Conservation (phyloP, 768 basidiomycete species). For the Crassisporium funariophilum region DNA sequence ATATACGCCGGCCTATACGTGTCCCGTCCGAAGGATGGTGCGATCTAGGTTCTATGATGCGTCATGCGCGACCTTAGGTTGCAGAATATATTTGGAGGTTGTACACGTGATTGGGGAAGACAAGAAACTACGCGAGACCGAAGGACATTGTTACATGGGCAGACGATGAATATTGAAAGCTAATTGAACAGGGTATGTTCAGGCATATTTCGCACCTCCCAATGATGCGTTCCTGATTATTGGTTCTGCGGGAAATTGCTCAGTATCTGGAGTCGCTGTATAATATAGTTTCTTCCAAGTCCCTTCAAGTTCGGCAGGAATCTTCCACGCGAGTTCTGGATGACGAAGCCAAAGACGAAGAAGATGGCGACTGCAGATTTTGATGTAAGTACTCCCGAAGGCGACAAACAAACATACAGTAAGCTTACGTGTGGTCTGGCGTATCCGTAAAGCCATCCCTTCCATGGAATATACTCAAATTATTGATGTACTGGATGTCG, state of each 20-base stretch:
- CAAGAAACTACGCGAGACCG: no score
- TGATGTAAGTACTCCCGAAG: neutral
- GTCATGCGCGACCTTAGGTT: no score
- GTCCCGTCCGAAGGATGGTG: no score
- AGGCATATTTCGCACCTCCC: conserved; percentile 8
- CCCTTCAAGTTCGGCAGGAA: conserved; percentile 30
- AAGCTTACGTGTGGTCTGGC: conserved; percentile 38
- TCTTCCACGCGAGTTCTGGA: conserved; percentile 40
- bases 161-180: no score
- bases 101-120: no score
- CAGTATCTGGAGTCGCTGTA: conserved; percentile 32
- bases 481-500: conserved; percentile 53
- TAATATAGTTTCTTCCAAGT: conserved; percentile 38
- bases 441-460: conserved; percentile 45
- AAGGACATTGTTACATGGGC: no score
- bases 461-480: conserved; percentile 46
- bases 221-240: conserved; percentile 24
- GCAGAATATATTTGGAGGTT: no score
- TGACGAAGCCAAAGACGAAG: conserved; percentile 41
- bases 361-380: conserved; percentile 33
- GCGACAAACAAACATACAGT: neutral
- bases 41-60: no score
- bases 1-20: no score
- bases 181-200: no score
- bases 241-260: conserved; percentile 38